Base-by-base conservation (phyloP, 2,329 filamentous ascomycete genomes). In the Allantophomopsis cytisporea region DNA sequence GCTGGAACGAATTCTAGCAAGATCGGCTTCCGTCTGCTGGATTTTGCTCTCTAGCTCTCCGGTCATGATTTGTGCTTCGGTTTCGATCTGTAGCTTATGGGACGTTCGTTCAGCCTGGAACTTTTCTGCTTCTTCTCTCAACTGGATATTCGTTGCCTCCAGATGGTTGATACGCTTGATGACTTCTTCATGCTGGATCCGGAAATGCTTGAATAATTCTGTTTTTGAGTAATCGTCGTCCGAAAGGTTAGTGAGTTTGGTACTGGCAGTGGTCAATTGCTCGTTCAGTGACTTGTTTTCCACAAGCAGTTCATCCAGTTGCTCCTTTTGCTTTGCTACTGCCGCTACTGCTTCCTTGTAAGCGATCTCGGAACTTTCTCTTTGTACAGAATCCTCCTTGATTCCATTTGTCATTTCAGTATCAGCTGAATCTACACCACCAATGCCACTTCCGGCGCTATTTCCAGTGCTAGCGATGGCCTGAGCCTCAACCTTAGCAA, bases 191-290 rank as follows among this genome's bases (percentile, higher is more conserved):
- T 93, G 84, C 52, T 95, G 86, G 17, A 73, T 73, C 61, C 88
- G 93, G 54, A 95, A 73, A 45, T 83, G 77, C 61, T 94, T 96
- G 70, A 94, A 98, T 3, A 94, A 71, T 51, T 95, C 87, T 4
- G 87, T 94, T 41, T 86, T 79, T 32, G 87, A 80, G 55, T 93
- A 96, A 51, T 98, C 91, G 45, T 98, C 91, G 52, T 98, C 91
- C 0, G 83, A 82, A 35, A 88, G 65, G 40, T 74, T 79, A 12
- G 84, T 78, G 36, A 83, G 68, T 56, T 79, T 70, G 13, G 65
- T 61, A 51, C 69, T 87, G 28, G 89, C 63, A 5, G 77, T 71
- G 14, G 84, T 87, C 34, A 95, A 75, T 52, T 95, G 84, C 45
- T 88, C 80, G 28, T 83, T 74, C 33, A 88, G 55, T 15, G 66